A percentile compares a stretch with the other conserved stretches of the same genome.
Evolutionary conservation across 441 rosid species (phyloP).

Genomic region (Francoa sonchifolia): DNA sequence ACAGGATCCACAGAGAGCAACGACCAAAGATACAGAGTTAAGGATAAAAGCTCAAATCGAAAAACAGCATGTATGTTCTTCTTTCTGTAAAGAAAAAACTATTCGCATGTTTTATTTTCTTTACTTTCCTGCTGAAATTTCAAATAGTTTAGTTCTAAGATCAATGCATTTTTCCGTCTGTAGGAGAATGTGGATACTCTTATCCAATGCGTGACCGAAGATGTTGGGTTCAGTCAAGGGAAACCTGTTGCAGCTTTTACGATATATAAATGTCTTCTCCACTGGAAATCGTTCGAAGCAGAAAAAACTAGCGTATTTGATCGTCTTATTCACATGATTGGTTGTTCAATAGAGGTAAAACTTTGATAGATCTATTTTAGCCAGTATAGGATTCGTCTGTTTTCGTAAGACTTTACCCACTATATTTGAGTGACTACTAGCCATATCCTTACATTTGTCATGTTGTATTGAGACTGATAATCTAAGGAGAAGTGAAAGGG

Average conservation of each 20-base stretch:
- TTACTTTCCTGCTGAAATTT: not conserved
- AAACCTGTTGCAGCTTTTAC: slow-evolving; percentile 81
- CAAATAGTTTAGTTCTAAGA: too few species aligned
- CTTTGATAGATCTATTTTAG: too few species aligned
- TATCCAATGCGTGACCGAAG: slow-evolving; percentile 40
- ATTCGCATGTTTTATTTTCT: slow-evolving; percentile 10
- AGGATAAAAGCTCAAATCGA: slow-evolving; percentile 49
- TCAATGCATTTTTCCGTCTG: too few species aligned
- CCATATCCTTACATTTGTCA: too few species aligned
- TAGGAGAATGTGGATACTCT: slow-evolving; percentile 66
- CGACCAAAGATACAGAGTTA: slow-evolving; percentile 36
- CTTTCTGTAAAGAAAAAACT: slow-evolving; percentile 3
- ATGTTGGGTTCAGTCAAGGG: slow-evolving; percentile 64
- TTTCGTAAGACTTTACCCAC: too few species aligned
- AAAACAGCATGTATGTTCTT: slow-evolving; percentile 45
- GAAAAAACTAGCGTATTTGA: slow-evolving; percentile 91
- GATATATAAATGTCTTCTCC: slow-evolving; percentile 75
- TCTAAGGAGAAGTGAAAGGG: too few species aligned
- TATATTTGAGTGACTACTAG: too few species aligned
- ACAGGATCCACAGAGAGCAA: slow-evolving; percentile 35
- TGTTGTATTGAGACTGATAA: too few species aligned
- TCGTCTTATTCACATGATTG: slow-evolving; percentile 73
- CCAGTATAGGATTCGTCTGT: too few species aligned
- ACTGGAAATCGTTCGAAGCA: slow-evolving; percentile 82
- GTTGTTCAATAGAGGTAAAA: slow-evolving; percentile 79